A percentile compares a stretch with the other conserved stretches of the same genome.
These are phyloP conservation scores for Phyllosticta citriasiana DNA, from an alignment of 2,329 filamentous ascomycete genomes.

Conservation along the genomic window DNA sequence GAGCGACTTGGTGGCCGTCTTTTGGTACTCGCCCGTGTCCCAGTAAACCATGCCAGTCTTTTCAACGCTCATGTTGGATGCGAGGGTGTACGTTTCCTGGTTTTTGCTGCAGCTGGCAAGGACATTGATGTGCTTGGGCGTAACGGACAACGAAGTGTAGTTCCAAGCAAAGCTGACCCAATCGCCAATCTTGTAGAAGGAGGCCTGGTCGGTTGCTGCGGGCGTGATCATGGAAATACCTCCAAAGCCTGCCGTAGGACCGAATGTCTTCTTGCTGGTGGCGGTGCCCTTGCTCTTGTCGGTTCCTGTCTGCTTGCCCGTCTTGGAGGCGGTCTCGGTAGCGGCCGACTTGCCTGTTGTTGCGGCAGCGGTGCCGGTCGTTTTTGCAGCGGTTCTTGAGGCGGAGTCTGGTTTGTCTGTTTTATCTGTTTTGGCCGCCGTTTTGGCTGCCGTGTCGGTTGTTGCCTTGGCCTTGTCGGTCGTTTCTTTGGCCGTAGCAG, in stretches of 20 bases:
- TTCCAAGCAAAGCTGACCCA: slow-evolving; percentile 58
- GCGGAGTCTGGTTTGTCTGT: neutral
- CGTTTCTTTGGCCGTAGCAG: neutral
- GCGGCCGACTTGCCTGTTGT: neutral
- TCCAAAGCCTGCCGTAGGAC: slow-evolving; percentile 36
- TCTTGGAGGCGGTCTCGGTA: neutral
- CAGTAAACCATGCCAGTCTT: slow-evolving; percentile 46
- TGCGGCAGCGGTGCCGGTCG: neutral
- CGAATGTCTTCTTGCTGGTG: slow-evolving; percentile 4
- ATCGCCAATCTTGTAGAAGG: slow-evolving; percentile 56
- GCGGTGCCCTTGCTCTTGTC: neutral
- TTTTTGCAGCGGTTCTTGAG: neutral
- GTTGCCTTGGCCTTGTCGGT: neutral
- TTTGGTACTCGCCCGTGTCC: slow-evolving; percentile 48
- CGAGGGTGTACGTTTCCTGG: slow-evolving; percentile 51
- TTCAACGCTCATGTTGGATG: slow-evolving; percentile 46
- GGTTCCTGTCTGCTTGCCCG: slow-evolving; percentile 4
- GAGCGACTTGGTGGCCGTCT: slow-evolving; percentile 30
- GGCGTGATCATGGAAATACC: slow-evolving; percentile 55
- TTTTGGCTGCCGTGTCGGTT: slow-evolving; percentile 1
- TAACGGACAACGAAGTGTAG: slow-evolving; percentile 53
- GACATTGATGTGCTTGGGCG: slow-evolving; percentile 50
- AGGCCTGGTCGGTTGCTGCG: slow-evolving; percentile 35
- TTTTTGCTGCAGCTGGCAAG: slow-evolving; percentile 52
- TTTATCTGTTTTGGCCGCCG: neutral